Conservation (phyloP, 1,139 yeast species). For the Pichia sp. region DNA sequence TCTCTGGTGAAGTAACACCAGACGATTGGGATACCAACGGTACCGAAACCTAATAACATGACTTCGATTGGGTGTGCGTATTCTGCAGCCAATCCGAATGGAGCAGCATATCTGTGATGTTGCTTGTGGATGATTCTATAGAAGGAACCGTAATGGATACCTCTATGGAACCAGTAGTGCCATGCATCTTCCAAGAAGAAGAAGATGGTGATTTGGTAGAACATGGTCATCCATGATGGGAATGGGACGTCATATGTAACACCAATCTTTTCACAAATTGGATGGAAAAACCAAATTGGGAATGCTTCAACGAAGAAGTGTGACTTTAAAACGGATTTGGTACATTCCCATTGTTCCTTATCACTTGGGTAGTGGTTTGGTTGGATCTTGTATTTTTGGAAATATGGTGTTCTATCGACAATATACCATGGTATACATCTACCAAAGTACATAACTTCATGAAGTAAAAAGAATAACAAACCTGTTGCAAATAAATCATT, state of each 20-base stretch:
- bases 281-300: slow-evolving; percentile 96
- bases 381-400: slow-evolving; percentile 78
- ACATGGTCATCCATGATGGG: slow-evolving; percentile 60
- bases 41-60: slow-evolving; percentile 85
- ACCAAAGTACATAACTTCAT: slow-evolving; percentile 81
- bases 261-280: slow-evolving; percentile 74
- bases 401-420: slow-evolving; percentile 72
- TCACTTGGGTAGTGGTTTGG: slow-evolving; percentile 73
- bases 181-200: slow-evolving; percentile 88
- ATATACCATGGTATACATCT: slow-evolving; percentile 85
- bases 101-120: slow-evolving; percentile 97
- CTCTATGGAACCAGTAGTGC: slow-evolving; percentile 95
- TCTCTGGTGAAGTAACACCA: slow-evolving; percentile 62
- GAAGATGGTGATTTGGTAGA: slow-evolving; percentile 65
- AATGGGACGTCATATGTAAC: slow-evolving; percentile 80
- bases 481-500: slow-evolving; percentile 87
- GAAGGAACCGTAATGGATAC: slow-evolving; percentile 80
- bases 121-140: slow-evolving; percentile 93
- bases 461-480: slow-evolving; percentile 65
- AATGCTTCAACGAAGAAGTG: slow-evolving; percentile 91
- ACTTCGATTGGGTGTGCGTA: slow-evolving; percentile 97
- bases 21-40: slow-evolving; percentile 88
- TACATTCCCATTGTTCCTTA: slow-evolving; percentile 89
- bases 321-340: slow-evolving; percentile 76
- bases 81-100: slow-evolving; percentile 95